Evolutionary conservation across 768 basidiomycete genomes (phyloP).

Genomic region (Tulasnella sp.): DNA sequence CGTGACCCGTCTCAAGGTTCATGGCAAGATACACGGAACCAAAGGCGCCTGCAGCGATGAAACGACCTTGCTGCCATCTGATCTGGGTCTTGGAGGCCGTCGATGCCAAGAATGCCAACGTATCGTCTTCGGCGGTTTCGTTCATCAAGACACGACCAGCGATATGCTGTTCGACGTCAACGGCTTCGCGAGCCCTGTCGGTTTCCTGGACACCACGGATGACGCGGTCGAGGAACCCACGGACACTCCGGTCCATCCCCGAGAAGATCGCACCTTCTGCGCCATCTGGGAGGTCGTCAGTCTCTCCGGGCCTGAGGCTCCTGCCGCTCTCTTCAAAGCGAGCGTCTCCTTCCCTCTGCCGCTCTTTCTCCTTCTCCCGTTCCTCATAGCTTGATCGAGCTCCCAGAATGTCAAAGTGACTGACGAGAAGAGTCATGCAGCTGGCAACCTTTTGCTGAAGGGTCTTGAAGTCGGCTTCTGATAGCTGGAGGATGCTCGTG

Average conservation of each 20-base stretch:
- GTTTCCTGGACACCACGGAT: constrained; percentile 55
- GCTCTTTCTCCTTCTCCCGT: constrained; percentile 82
- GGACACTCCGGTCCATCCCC: constrained; percentile 44
- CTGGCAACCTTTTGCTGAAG: constrained; percentile 87
- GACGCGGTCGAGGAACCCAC: constrained; percentile 71
- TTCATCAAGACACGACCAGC: constrained; percentile 92
- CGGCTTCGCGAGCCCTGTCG: constrained; percentile 57
- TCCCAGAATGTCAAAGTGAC: constrained; percentile 96
- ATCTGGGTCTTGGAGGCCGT: constrained; percentile 94
- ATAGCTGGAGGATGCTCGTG: constrained; percentile 83
- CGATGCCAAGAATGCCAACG: constrained; percentile 89
- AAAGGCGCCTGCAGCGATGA: constrained; percentile 98
- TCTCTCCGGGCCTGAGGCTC: constrained; percentile 33
- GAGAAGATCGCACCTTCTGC: constrained; percentile 40
- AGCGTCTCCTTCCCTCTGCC: constrained; percentile 69
- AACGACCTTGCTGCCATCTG: constrained; percentile 96
- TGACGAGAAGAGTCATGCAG: constrained; percentile 95
- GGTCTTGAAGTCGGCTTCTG: constrained; percentile 83
- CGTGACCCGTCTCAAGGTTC: constrained; percentile 89
- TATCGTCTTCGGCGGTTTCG: constrained; percentile 88
- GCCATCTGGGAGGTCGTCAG: constrained; percentile 66
- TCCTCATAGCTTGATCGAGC: constrained; percentile 86
- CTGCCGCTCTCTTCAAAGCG: constrained; percentile 29
- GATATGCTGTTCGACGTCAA: constrained; percentile 66
- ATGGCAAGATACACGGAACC: constrained; percentile 99